Evolutionary conservation across 257 asterid genomes (phyloP), one percentile per base, ranked within the genome.

Genomic region (Voacanga thouarsii): DNA sequence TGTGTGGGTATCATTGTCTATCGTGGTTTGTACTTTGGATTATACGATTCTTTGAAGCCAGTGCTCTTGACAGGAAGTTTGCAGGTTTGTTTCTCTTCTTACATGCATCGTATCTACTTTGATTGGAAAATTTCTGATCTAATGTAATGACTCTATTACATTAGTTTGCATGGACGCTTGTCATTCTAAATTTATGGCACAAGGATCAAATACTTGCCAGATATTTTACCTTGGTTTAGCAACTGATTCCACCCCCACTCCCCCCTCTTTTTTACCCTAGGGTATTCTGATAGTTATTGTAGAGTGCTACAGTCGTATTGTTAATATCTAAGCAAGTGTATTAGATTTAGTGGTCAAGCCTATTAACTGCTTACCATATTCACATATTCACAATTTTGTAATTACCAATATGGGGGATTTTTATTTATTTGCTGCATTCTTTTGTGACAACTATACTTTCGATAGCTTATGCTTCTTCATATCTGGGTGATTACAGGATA

Each of bases 1-100:
- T 92, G 97, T 85, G 96, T 91, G 68, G 97, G 97, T 79, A 92
- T 92, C 73, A 91, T 92, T 59, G 97, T 92, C 59, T 92, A 92
- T 82, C 95, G 97, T 24, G 97, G 97, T 67, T 79, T 92, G 84
- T 92, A 92, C 88, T 92, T 92, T 16, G 97, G 97, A 75, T 75
- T 92, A 90, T 92, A 92, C 3, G 97, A 92, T 70, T 92, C 97
- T 10, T 82, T 92, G 89, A 92, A 92, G 90, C 97, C 97, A 1
- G 97, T 92, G 37, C 39, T 92, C 66, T 82, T 92, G 56, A 92
- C 97, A 23, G 97, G 97, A 74, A 55, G 56, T 10, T 64, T 92
- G 82, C 90, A 91, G 97, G 97, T 92, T 76, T 43, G 90, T 83
- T n/a, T 47, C 26, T 69, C 11, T 21, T 60, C 64, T 30, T 39